phyloP scores from a whole-genome alignment of 345 rosid genomes.

The Hibiscus mutabilis region DNA sequence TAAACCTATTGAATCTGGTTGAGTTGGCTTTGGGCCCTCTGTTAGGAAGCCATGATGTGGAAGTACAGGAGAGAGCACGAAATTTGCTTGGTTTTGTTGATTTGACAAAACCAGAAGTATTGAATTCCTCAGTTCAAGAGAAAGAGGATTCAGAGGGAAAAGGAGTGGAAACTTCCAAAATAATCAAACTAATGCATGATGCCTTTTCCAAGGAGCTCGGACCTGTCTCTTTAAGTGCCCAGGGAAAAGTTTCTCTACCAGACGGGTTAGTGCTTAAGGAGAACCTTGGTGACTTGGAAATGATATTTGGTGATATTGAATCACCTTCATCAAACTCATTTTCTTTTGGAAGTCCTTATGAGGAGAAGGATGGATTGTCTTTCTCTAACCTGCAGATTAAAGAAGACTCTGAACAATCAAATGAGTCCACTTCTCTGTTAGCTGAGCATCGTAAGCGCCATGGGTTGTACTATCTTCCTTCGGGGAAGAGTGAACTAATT shows the following conservation, averaged over 20 bases:
- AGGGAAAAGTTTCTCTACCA: conserved; percentile 55
- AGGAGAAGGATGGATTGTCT: conserved; percentile 36
- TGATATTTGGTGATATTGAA: conserved; percentile 39
- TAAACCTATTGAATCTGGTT: conserved; percentile 41
- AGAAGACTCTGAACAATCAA: conserved; percentile 52
- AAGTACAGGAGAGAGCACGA: conserved; percentile 71
- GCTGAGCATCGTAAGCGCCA: conserved; percentile 87
- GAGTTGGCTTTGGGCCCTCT: conserved; percentile 50
- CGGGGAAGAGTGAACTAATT: conserved; percentile 39
- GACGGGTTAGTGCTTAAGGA: conserved; percentile 62
- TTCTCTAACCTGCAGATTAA: conserved; percentile 29
- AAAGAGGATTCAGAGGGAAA: conserved; percentile 19
- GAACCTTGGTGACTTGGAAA: conserved; percentile 62
- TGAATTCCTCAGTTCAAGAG: conserved; percentile 12
- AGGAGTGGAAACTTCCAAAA: conserved; percentile 32
- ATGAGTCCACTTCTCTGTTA: conserved; percentile 66
- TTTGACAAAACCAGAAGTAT: conserved; percentile 43
- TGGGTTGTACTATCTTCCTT: conserved; percentile 72
- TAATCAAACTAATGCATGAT: conserved; percentile 45
- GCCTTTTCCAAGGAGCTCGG: conserved; percentile 71
- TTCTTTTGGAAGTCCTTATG: conserved; percentile 30
- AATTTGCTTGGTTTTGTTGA: conserved; percentile 64
- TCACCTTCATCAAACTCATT: conserved; percentile 40
- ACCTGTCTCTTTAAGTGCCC: conserved; percentile 64
- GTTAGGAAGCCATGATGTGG: conserved; percentile 55